These are phyloP conservation scores for Benincasa hispida DNA, from an alignment of 306 rosid genomes.

Conservation along the genomic window DNA sequence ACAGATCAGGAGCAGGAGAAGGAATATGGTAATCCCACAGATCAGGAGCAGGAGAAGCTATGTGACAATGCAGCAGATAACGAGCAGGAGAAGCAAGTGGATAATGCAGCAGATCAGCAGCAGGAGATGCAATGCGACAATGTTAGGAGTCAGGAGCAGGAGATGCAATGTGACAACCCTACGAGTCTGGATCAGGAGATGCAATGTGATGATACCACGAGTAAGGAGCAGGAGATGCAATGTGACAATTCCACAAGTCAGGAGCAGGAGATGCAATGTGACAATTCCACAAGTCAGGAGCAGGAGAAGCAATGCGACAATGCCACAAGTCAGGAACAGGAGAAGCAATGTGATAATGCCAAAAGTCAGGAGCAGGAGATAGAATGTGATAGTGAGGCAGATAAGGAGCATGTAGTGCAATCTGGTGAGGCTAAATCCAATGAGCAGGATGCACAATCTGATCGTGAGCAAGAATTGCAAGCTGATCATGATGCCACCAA, in stretches of 20 bases:
- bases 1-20: neutral
- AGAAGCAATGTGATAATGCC: neutral
- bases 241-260: neutral
- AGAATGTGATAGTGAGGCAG: neutral
- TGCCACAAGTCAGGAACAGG: neutral
- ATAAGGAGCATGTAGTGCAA: neutral
- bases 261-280: neutral
- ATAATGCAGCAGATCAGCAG: no score
- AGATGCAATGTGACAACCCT: neutral
- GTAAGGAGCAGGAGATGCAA: neutral
- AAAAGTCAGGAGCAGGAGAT: neutral
- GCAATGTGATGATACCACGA: neutral
- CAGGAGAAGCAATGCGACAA: neutral
- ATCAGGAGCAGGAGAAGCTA: neutral
- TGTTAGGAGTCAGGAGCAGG: neutral
- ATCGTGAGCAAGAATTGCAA: conserved; percentile 1
- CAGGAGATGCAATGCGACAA: neutral
- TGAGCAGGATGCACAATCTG: neutral
- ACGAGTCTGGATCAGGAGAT: neutral
- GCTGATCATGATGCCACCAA: neutral
- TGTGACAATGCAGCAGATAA: neutral
- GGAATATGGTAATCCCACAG: neutral
- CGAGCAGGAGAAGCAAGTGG: neutral
- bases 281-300: neutral
- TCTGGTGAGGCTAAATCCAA: neutral